Base-by-base conservation (phyloP, 441 rosid species). In the Raphanus hybrid region DNA sequence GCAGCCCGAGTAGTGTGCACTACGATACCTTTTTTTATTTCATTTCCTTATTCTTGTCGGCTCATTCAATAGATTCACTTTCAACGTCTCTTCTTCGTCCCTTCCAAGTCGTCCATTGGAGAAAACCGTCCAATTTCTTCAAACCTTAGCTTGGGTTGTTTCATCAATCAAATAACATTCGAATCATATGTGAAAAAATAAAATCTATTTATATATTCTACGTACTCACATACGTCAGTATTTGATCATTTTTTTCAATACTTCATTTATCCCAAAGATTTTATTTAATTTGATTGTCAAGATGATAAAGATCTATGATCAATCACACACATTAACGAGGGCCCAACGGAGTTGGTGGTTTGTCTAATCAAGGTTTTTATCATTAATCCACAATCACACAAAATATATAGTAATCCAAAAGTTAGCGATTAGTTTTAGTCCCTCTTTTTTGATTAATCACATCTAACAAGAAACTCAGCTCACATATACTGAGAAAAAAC, bases 301-400 rank as follows among this genome's bases (percentile, higher is more conserved):
- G 43, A 61, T 16, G 43, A 10, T 48, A 9, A 48, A 34, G 64
- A 48, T 48, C 26, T 20, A 60, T 12, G 54, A 20, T 14, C 23
- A 75, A 35, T 48, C 39, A 48, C 43, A 69, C 29, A 61, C 43
- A 69, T 45, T 11, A 45, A 67, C 18, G 45, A 59, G 39, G 67
- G 73, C 54, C 23, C 62, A 68, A 75, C 7, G 55, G 55, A 67
- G 79, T 68, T 60, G 62, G 63, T 75, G 69, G 7, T 67, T 59
- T 59, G 73, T 75, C 73, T 45, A 45, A 59, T 67, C 73, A 67
- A 59, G 35, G 14, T 58, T 43, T 37, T 75, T 59, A 2, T 45
- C 52, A 11, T 45, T 67, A 45, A 66, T n/a, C 9, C 7, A 26
- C 26, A 8, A 35, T 35, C 26, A 52, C 23, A 54, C 62, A 52